A percentile compares a stretch with the other conserved stretches of the same genome.
phyloP scores from a whole-genome alignment of 495 filamentous ascomycete species.

The Penicillium argentinense region DNA sequence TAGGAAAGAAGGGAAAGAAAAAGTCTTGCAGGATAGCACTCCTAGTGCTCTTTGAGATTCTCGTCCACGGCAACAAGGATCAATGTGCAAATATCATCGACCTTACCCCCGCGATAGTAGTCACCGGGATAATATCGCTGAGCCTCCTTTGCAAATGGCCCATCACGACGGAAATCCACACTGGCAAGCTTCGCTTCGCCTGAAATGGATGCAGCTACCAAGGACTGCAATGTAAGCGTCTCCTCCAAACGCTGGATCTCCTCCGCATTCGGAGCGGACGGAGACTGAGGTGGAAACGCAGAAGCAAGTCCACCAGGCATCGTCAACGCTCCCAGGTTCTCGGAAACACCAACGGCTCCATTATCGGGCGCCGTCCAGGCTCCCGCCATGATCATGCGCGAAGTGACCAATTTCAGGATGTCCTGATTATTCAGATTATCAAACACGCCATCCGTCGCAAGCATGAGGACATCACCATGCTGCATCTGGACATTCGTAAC shows the following conservation, averaged over 20 bases:
- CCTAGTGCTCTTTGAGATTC: background rate
- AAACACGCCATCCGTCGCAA: slow-evolving; percentile 94
- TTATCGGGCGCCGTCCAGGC: slow-evolving; percentile 67
- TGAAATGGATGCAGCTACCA: slow-evolving; percentile 75
- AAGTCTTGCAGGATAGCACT: background rate
- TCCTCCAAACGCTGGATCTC: slow-evolving; percentile 7
- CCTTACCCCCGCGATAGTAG: slow-evolving; percentile 80
- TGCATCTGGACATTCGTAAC: slow-evolving; percentile 71
- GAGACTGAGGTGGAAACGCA: slow-evolving; percentile 19
- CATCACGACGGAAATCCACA: slow-evolving; percentile 71
- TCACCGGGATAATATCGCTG: slow-evolving; percentile 83
- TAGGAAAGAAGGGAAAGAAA: background rate
- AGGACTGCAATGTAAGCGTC: slow-evolving; percentile 60
- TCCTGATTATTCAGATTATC: slow-evolving; percentile 94
- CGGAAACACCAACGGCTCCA: slow-evolving; percentile 57
- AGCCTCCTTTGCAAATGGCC: slow-evolving; percentile 93
- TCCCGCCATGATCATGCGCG: slow-evolving; percentile 66
- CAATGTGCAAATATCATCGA: slow-evolving; percentile 86
- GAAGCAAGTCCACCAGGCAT: slow-evolving; percentile 37
- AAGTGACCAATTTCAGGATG: slow-evolving; percentile 73
- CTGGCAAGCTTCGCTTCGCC: slow-evolving; percentile 82
- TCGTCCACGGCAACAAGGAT: slow-evolving; percentile 66
- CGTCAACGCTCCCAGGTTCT: slow-evolving; percentile 54
- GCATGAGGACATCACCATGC: slow-evolving; percentile 87
- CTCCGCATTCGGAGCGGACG: slow-evolving; percentile 10